phyloP scores from a whole-genome alignment of 2,329 filamentous ascomycete genomes.

The Ophidiomyces ophidiicola region DNA sequence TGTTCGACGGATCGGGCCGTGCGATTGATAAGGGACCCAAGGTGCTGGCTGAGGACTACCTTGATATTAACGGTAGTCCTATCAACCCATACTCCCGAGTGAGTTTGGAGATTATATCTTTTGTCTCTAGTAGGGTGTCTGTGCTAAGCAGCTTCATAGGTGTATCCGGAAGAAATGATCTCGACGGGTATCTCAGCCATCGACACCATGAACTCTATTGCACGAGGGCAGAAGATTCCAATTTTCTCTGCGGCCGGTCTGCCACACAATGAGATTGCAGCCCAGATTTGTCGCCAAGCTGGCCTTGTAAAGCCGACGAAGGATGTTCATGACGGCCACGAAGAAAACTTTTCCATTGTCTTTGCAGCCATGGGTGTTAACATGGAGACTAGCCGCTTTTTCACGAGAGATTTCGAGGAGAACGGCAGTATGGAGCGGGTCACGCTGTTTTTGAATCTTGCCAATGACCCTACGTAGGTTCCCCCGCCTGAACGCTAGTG shows the following conservation, averaged over 20 bases:
- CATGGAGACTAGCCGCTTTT: conserved; percentile 96
- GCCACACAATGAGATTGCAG: conserved; percentile 98
- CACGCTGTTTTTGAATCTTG: conserved; percentile 96
- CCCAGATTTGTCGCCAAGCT: conserved; percentile 95
- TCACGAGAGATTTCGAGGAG: conserved; percentile 96
- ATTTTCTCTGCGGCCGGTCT: conserved; percentile 98
- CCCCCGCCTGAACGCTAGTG: neutral
- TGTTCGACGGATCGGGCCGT: conserved; percentile 95
- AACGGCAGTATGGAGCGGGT: conserved; percentile 97
- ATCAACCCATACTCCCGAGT: conserved; percentile 98
- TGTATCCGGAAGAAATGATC: conserved; percentile 99
- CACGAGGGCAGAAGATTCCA: conserved; percentile 97
- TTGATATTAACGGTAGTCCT: conserved; percentile 96
- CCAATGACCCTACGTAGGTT: conserved; percentile 90
- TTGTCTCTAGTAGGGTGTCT: neutral
- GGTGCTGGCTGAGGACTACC: conserved; percentile 91
- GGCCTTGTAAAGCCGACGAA: conserved; percentile 89
- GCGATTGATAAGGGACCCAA: conserved; percentile 98
- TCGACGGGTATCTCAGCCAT: conserved; percentile 98
- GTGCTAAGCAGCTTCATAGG: conserved; percentile 38
- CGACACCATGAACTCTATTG: conserved; percentile 96
- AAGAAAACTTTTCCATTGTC: conserved; percentile 99
- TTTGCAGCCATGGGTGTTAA: conserved; percentile 99
- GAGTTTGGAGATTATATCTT: conserved; percentile 30
- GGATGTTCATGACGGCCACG: conserved; percentile 88